These are phyloP conservation scores for Leccinum fuscescens DNA, from an alignment of 1,284 basidiomycete genomes.

Conservation along the genomic window DNA sequence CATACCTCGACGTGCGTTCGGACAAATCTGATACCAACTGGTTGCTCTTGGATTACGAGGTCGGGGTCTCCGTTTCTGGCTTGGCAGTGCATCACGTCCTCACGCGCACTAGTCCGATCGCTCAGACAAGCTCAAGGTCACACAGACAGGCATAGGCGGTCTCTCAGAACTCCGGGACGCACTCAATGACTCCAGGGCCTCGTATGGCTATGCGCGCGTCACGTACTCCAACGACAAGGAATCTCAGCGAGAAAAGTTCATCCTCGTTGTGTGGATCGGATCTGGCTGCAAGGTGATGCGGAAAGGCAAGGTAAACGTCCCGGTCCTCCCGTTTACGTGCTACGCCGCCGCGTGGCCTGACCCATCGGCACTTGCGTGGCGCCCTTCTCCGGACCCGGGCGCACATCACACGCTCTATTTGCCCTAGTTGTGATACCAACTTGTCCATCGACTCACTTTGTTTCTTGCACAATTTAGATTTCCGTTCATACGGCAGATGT, in stretches of 20 bases:
- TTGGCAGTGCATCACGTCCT: slow-evolving; percentile 14
- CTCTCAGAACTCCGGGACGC: slow-evolving; percentile 74
- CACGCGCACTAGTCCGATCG: slow-evolving; percentile 58
- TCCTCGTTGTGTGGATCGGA: slow-evolving; percentile 89
- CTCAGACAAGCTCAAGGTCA: slow-evolving; percentile 79
- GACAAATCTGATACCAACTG: slow-evolving; percentile 85
- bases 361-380: slow-evolving; percentile 4
- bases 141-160: slow-evolving; percentile 76
- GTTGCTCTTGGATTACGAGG: slow-evolving; percentile 85
- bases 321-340: slow-evolving; percentile 21
- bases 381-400: slow-evolving; percentile 2
- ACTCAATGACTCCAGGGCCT: slow-evolving; percentile 73
- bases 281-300: slow-evolving; percentile 85
- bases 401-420: slow-evolving; percentile 25
- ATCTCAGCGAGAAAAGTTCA: slow-evolving; percentile 86
- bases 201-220: slow-evolving; percentile 81
- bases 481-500: slow-evolving; percentile 87
- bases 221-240: slow-evolving; percentile 86
- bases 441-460: slow-evolving; percentile 19
- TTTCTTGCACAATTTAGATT: slow-evolving; percentile 49
- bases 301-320: slow-evolving; percentile 72
- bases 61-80: slow-evolving; percentile 31
- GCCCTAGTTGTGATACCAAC: slow-evolving; percentile 22
- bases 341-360: slow-evolving; percentile 12
- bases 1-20: slow-evolving; percentile 81